A percentile compares a stretch with the other conserved stretches of the same genome.
Conservation (phyloP, 768 basidiomycete genomes). For the Coprinellus micaceus region DNA sequence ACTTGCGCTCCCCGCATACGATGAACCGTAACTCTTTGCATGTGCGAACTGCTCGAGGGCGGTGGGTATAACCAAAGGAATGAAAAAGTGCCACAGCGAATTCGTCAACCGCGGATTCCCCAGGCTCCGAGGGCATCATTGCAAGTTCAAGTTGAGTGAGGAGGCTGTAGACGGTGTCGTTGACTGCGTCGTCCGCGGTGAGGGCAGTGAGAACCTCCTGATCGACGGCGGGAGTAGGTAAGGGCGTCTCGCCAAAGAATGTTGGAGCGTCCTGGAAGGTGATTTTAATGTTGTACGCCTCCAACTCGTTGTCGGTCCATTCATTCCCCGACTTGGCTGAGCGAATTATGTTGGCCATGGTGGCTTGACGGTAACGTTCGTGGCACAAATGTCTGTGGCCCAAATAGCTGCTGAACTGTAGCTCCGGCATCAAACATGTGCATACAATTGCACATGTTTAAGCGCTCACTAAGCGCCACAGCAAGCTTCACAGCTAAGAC, state of each 20-base stretch:
- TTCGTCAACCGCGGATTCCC: constrained; percentile 33
- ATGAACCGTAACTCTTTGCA: constrained; percentile 6
- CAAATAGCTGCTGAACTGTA: too few species aligned
- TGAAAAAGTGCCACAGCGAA: constrained; percentile 28
- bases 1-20: constrained; percentile 25
- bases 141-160: constrained; percentile 7
- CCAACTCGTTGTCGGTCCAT: constrained; percentile 26
- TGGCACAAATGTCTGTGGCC: neutral
- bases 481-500: neutral
- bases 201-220: constrained; percentile 6
- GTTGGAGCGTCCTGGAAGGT: constrained; percentile 17
- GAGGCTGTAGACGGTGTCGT: constrained; percentile 13
- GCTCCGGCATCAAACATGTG: too few species aligned
- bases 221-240: constrained; percentile 18
- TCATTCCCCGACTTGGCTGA: constrained; percentile 24
- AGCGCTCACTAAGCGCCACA: neutral
- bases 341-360: constrained; percentile 24
- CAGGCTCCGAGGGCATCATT: constrained; percentile 7
- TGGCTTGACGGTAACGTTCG: neutral
- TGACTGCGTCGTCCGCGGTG: constrained; percentile 1
- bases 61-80: constrained; percentile 18
- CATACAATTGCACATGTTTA: neutral
- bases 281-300: constrained; percentile 21
- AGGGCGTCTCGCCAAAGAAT: constrained; percentile 20
- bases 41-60: neutral